Percentiles rank a stretch among this genome's conserved stretches.
phyloP scores from a whole-genome alignment of 176 grass and related monocot genomes.

The Ananas comosus region DNA sequence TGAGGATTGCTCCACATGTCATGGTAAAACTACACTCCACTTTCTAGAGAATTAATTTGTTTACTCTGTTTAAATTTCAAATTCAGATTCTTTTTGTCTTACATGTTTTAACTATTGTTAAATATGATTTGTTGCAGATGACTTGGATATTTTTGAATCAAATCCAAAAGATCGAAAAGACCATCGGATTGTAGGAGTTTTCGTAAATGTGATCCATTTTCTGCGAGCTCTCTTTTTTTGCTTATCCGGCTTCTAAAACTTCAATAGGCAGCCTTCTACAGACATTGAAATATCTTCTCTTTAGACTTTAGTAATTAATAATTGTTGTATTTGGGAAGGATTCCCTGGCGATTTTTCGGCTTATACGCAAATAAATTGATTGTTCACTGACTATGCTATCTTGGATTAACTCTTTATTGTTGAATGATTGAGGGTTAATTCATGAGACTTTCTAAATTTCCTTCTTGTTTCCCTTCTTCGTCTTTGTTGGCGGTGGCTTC shows the following conservation, averaged over 20 bases:
- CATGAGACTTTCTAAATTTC: too few relatives aligned
- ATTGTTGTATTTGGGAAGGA: constrained; percentile 3
- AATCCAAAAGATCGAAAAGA: constrained; percentile 72
- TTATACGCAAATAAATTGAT: neutral
- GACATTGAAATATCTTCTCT: neutral
- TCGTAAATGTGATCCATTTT: neutral
- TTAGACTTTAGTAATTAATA: neutral
- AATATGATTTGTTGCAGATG: constrained; percentile 49
- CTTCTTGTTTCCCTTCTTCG: too few relatives aligned
- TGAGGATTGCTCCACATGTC: constrained; percentile 87
- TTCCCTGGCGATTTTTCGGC: neutral
- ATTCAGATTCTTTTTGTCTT: neutral
- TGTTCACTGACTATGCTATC: neutral
- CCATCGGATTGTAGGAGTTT: constrained; percentile 41
- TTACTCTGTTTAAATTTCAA: too few relatives aligned
- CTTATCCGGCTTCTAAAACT: constrained; percentile 12
- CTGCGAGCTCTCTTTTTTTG: neutral
- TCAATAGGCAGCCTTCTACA: constrained; percentile 21
- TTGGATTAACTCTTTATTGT: too few relatives aligned
- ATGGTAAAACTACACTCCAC: constrained; percentile 48
- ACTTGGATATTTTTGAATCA: constrained; percentile 98
- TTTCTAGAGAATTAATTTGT: neutral
- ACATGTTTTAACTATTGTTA: constrained; percentile 3
- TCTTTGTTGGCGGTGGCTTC: too few relatives aligned
- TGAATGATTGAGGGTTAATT: too few relatives aligned